A percentile compares a stretch with the other conserved stretches of the same genome.
phyloP scores from a whole-genome alignment of 2,329 filamentous ascomycete species.

The Pestalotiopsis sp. region DNA sequence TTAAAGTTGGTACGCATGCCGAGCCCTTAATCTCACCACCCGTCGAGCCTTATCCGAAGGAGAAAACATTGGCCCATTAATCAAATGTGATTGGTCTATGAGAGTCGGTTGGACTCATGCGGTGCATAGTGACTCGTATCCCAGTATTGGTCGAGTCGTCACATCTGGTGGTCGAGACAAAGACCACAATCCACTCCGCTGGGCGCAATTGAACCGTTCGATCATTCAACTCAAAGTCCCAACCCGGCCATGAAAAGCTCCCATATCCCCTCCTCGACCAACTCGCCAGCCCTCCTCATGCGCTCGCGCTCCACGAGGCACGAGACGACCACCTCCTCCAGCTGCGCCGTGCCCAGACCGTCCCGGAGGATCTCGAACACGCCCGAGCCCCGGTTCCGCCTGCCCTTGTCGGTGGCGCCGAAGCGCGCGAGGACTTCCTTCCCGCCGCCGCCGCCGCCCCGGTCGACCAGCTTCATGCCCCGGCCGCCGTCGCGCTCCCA shows the following conservation, averaged over 20 bases:
- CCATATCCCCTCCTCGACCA: conserved; percentile 16
- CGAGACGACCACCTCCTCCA: conserved; percentile 18
- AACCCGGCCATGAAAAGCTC: conserved; percentile 13
- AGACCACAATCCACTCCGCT: too few relatives aligned
- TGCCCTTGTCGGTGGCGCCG: conserved; percentile 13
- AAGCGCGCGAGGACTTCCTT: conserved; percentile 17
- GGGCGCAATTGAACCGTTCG: too few relatives aligned
- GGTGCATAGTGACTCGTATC: too few relatives aligned
- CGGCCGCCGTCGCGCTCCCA: conserved; percentile 17
- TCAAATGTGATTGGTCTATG: too few relatives aligned
- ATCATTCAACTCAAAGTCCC: not conserved
- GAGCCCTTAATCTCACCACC: not conserved
- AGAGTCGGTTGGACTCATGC: too few relatives aligned
- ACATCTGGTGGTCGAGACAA: too few relatives aligned
- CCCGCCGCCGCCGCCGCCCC: too few relatives aligned
- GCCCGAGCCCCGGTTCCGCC: conserved; percentile 15
- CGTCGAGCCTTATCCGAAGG: not conserved
- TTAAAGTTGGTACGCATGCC: not conserved
- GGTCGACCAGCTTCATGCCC: conserved; percentile 16
- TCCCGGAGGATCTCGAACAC: conserved; percentile 16
- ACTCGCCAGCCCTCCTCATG: conserved; percentile 18
- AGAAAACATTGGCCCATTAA: not conserved
- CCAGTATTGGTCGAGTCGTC: too few relatives aligned
- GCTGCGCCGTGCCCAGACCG: conserved; percentile 9
- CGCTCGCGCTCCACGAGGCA: conserved; percentile 19